A percentile compares a stretch with the other conserved stretches of the same genome.
Conservation (phyloP, 495 filamentous ascomycete species). For the Penicillium egyptiacum region DNA sequence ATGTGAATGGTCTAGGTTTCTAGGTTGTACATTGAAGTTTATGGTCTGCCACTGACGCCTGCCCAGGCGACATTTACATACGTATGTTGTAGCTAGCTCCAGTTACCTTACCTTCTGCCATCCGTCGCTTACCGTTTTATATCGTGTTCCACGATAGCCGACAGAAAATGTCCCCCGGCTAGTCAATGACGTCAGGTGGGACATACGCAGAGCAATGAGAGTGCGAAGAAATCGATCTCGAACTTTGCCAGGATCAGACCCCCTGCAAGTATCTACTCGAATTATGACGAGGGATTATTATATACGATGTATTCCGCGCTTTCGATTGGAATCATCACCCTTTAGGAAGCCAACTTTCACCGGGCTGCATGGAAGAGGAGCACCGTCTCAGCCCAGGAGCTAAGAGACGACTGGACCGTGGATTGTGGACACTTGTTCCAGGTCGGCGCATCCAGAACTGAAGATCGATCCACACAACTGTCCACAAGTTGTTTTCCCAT, state of each 20-base stretch:
- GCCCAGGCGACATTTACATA: not conserved
- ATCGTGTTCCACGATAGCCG: conserved; percentile 19
- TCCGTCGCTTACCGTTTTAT: not conserved
- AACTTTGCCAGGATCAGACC: conserved; percentile 27
- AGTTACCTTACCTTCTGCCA: not conserved
- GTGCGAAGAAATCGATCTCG: conserved; percentile 5
- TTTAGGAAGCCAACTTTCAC: not conserved
- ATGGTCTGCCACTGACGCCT: conserved; percentile 19
- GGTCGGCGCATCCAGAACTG: conserved; percentile 21
- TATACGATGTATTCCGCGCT: not conserved
- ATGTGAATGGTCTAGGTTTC: not conserved
- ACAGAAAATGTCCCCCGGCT: conserved; percentile 8
- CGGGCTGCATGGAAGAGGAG: conserved; percentile 7
- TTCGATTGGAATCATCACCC: not conserved
- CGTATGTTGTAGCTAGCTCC: no score
- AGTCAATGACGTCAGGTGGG: conserved; percentile 16
- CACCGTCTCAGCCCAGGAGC: conserved; percentile 1
- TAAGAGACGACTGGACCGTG: conserved; percentile 7
- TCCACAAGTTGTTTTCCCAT: conserved; percentile 15
- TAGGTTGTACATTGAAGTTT: no score
- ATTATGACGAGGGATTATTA: not conserved
- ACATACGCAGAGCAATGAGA: conserved; percentile 5
- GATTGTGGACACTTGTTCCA: conserved; percentile 20
- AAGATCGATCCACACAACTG: conserved; percentile 18
- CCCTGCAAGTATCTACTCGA: conserved; percentile 2